Evolutionary conservation across 257 asterid species (phyloP).

Genomic region (Nicotiana obtusifolia): DNA sequence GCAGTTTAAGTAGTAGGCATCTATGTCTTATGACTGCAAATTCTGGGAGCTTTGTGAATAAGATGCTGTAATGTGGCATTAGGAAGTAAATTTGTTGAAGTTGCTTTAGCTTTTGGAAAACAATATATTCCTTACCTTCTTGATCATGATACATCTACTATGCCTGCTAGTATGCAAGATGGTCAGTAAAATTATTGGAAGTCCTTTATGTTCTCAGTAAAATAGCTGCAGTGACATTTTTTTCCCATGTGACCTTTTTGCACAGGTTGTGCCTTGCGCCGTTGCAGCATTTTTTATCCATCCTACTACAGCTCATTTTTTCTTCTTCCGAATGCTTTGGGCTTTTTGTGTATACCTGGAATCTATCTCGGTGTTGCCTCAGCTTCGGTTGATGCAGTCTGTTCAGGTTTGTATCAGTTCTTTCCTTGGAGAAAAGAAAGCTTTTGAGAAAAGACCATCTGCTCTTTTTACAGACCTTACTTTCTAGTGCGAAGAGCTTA

Average conservation of each 20-base stretch:
- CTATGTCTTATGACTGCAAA: background rate
- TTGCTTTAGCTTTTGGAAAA: background rate
- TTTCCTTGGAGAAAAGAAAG: conserved; percentile 15
- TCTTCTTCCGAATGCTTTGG: conserved; percentile 25
- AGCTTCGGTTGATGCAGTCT: conserved; percentile 31
- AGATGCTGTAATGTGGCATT: background rate
- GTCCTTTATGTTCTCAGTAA: background rate
- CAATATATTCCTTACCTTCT: background rate
- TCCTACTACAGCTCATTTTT: conserved; percentile 27
- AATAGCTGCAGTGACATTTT: background rate
- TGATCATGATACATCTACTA: background rate
- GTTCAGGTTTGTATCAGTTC: conserved; percentile 37
- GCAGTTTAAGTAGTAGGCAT: background rate
- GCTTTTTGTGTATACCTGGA: conserved; percentile 35
- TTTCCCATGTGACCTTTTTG: background rate
- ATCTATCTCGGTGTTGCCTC: conserved; percentile 41
- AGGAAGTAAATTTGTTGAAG: background rate
- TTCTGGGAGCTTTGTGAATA: background rate
- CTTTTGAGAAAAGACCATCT: background rate
- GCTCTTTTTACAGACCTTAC: background rate
- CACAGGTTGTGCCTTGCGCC: conserved; percentile 31
- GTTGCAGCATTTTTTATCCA: conserved; percentile 25
- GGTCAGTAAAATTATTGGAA: background rate
- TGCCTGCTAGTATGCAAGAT: background rate
- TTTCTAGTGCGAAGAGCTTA: background rate